Percentiles rank a stretch among this genome's conserved stretches.
Evolutionary conservation across 805 yeast genomes (phyloP).

Genomic region (Torulaspora gathmanii): DNA sequence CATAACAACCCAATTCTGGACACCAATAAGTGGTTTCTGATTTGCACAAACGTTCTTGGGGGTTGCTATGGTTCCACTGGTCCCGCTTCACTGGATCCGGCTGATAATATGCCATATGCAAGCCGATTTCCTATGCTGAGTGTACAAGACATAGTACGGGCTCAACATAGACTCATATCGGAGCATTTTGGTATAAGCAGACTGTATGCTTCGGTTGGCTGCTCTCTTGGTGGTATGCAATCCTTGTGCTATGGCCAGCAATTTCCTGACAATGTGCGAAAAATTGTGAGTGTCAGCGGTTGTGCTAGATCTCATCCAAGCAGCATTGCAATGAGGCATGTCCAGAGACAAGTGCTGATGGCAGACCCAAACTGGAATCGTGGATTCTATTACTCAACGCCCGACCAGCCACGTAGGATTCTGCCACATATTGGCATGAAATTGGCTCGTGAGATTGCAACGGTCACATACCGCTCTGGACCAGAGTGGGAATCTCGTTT

Average conservation of each 20-base stretch:
- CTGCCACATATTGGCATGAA: constrained; percentile 97
- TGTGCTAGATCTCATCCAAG: constrained; percentile 94
- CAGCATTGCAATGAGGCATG: constrained; percentile 88
- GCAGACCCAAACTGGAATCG: constrained; percentile 93
- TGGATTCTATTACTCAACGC: constrained; percentile 70
- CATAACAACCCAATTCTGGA: constrained; percentile 68
- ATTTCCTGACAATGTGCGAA: constrained; percentile 69
- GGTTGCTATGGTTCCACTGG: constrained; percentile 97
- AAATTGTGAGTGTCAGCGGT: constrained; percentile 77
- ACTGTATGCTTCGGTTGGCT: constrained; percentile 77
- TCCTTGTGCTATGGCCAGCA: constrained; percentile 81
- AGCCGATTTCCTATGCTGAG: constrained; percentile 85
- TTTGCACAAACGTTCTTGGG: constrained; percentile 89
- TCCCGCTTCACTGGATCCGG: constrained; percentile 76
- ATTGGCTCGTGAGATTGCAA: constrained; percentile 87
- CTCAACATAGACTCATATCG: constrained; percentile 66
- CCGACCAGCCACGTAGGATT: constrained; percentile 37
- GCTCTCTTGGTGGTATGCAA: constrained; percentile 99
- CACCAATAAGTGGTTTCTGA: constrained; percentile 72
- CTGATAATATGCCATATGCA: constrained; percentile 62
- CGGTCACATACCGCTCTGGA: constrained; percentile 89
- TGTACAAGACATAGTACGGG: constrained; percentile 85
- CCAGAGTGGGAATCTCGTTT: constrained; percentile 96
- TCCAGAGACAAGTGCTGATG: constrained; percentile 90
- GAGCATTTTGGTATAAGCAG: constrained; percentile 58